phyloP scores from a whole-genome alignment of 176 grass and related monocot species.

The Zea mays region Zm-B73-REFERENCE-NAM-5.0 NC_050100.1:137996001-137996500 shows the following conservation, averaged over 20 bases:
- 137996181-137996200: background rate
- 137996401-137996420: background rate
- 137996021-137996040: constrained; percentile 1
- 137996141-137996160: background rate
- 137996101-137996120: constrained; percentile 12
- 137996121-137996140: background rate
- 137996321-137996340: constrained; percentile 10
- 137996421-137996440: constrained; percentile 20
- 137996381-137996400: constrained; percentile 4
- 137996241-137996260: constrained; percentile 7
- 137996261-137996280: background rate
- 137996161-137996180: background rate
- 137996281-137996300: background rate
- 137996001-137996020: constrained; percentile 3
- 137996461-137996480: constrained; percentile 24
- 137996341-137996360: constrained; percentile 29
- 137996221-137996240: background rate
- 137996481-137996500: constrained; percentile 24
- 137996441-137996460: constrained; percentile 18
- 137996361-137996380: background rate
- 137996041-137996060: constrained; percentile 9
- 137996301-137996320: background rate
- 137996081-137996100: constrained; percentile 5
- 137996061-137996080: background rate
- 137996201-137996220: background rate